Conservation (phyloP, 2,329 filamentous ascomycete species). For the Diaporthe ilicicola region DNA sequence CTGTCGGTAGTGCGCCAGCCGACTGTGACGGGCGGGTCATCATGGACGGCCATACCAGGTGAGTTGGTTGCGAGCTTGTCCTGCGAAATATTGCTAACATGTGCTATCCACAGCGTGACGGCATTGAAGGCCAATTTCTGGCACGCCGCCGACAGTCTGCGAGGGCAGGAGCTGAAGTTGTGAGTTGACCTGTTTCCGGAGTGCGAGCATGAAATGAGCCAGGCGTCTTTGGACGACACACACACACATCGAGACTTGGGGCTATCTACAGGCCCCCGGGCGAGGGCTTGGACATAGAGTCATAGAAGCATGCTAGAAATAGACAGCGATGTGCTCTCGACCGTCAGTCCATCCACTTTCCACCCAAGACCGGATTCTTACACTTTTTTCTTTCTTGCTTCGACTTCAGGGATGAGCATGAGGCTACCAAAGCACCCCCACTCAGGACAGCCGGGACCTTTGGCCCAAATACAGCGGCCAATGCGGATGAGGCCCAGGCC, state of each 20-base stretch:
- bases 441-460: constrained; percentile 29
- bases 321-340: constrained; percentile 38
- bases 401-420: constrained; percentile 33
- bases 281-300: constrained; percentile 23
- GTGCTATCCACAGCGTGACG: constrained; percentile 71
- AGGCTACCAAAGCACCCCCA: constrained; percentile 30
- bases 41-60: constrained; percentile 87
- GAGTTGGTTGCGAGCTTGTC: constrained; percentile 40
- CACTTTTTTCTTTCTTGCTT: constrained; percentile 33
- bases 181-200: constrained; percentile 67
- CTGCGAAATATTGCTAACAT: neutral
- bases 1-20: constrained; percentile 79
- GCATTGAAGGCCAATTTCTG: constrained; percentile 93
- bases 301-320: constrained; percentile 36
- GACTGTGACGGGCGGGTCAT: constrained; percentile 96
- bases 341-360: constrained; percentile 27
- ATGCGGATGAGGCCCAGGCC: constrained; percentile 34
- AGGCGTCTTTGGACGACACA: constrained; percentile 14
- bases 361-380: constrained; percentile 46
- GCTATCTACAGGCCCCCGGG: neutral
- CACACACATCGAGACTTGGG: constrained; percentile 8
- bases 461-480: constrained; percentile 33
- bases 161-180: constrained; percentile 80
- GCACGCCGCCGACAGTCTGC: constrained; percentile 70
- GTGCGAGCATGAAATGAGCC: constrained; percentile 28